phyloP scores from a whole-genome alignment of 805 yeast genomes.

The Starmerella apicola region DNA sequence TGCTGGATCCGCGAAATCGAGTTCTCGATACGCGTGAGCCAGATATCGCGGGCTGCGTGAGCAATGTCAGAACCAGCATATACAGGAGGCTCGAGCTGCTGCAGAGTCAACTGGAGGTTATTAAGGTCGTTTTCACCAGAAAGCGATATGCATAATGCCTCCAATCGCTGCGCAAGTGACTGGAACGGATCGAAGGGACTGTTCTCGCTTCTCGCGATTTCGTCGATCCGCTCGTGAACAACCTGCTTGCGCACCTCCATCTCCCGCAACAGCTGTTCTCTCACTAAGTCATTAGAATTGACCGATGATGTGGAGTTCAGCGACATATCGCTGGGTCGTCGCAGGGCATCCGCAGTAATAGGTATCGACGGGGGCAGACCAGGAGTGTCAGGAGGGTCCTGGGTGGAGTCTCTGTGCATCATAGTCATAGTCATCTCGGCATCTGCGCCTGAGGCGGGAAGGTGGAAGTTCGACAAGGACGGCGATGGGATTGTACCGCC shows the following conservation, averaged over 20 bases:
- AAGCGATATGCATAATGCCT: slow-evolving; percentile 10
- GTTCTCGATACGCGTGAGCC: slow-evolving; percentile 20
- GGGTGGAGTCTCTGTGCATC: not conserved
- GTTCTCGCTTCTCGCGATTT: not conserved
- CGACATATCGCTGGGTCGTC: not conserved
- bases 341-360: not conserved
- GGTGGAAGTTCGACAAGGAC: no score
- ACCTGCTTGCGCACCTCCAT: not conserved
- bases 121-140: not conserved
- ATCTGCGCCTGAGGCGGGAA: not conserved
- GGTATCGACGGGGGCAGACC: no score
- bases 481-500: not conserved
- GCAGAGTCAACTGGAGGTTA: slow-evolving; percentile 1
- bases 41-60: slow-evolving; percentile 3
- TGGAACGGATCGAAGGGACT: slow-evolving; percentile 11
- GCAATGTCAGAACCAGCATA: slow-evolving; percentile 4
- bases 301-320: not conserved
- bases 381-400: not conserved
- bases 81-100: slow-evolving; percentile 9
- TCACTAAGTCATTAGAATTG: not conserved
- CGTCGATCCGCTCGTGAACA: not conserved
- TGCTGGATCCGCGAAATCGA: slow-evolving; percentile 3
- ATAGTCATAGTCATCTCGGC: not conserved
- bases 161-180: slow-evolving; percentile 24
- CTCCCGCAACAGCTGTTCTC: not conserved